Percentiles rank a stretch among this genome's conserved stretches.
These are phyloP conservation scores for Sporothrix brasiliensis DNA, from an alignment of 2,329 filamentous ascomycete genomes.

Conservation along the genomic window DNA sequence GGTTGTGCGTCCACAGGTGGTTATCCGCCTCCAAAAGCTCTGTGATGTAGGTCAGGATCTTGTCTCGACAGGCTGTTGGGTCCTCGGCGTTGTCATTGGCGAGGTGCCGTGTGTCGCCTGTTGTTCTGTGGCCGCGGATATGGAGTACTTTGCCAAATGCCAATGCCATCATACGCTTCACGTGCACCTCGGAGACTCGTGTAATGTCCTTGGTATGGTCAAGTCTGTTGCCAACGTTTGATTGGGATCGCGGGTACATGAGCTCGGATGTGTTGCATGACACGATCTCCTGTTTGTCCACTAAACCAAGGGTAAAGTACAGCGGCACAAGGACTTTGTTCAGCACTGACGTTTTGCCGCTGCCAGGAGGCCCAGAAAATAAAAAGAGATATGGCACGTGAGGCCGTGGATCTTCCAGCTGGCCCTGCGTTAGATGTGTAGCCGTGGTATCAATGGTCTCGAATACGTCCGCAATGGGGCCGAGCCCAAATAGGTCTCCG, in stretches of 20 bases:
- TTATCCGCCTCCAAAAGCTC: neutral
- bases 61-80: neutral
- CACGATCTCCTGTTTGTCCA: neutral
- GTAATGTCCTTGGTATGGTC: neutral
- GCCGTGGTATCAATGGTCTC: neutral
- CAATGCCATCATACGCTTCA: neutral
- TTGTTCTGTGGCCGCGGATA: neutral
- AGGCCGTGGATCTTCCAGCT: neutral
- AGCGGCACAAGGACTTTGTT: neutral
- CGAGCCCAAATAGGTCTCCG: neutral
- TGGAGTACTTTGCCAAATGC: slow-evolving; percentile 4
- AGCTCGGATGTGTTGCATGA: slow-evolving; percentile 4
- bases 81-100: neutral
- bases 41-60: neutral
- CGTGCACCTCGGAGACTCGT: neutral
- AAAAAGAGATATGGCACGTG: slow-evolving; percentile 2
- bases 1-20: neutral
- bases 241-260: neutral
- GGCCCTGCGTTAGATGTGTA: neutral
- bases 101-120: neutral
- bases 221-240: neutral
- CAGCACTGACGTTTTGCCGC: slow-evolving; percentile 4
- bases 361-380: neutral
- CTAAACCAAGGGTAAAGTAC: slow-evolving; percentile 4
- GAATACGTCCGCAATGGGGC: neutral